These are phyloP conservation scores for Suhomyces sp. DNA, from an alignment of 805 yeast genomes.

Conservation along the genomic window DNA sequence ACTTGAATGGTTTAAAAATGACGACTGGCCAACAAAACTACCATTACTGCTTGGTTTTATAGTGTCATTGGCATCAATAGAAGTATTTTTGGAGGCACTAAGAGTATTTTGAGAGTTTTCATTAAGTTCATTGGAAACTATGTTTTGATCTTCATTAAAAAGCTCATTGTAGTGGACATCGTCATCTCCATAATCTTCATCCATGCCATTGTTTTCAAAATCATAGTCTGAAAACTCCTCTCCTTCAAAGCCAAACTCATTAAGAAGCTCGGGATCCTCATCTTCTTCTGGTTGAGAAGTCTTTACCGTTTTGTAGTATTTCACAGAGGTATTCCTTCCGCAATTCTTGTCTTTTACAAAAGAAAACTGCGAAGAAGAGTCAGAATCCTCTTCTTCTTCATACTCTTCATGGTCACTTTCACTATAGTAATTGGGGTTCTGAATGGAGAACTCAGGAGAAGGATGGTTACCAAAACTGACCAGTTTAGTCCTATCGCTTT, in stretches of 20 bases:
- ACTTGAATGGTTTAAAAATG: too few species aligned
- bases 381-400: constrained; percentile 7
- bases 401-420: constrained; percentile 2
- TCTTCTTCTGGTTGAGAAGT: constrained; percentile 13
- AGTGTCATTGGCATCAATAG: not conserved
- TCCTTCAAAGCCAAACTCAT: constrained; percentile 21
- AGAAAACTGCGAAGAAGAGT: constrained; percentile 44
- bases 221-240: constrained; percentile 34
- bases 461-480: constrained; percentile 7
- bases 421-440: not conserved
- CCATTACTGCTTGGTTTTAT: not conserved
- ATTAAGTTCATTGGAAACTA: constrained; percentile 11
- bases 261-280: not conserved
- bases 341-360: constrained; percentile 44
- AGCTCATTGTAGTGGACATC: constrained; percentile 20
- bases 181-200: constrained; percentile 26
- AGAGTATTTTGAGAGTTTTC: too few species aligned
- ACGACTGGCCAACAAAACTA: not conserved
- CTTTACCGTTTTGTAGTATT: constrained; percentile 46
- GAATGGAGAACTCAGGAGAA: not conserved
- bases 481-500: constrained; percentile 4
- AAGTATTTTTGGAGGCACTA: too few species aligned
- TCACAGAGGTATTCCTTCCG: constrained; percentile 53
- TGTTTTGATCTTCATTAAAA: constrained; percentile 16
- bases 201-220: constrained; percentile 42